Percentiles rank a stretch among this genome's conserved stretches.
Evolutionary conservation across 371 early-diverging fungal genomes (phyloP).

Genomic region (Thermomucor indicae-seudaticae): DNA sequence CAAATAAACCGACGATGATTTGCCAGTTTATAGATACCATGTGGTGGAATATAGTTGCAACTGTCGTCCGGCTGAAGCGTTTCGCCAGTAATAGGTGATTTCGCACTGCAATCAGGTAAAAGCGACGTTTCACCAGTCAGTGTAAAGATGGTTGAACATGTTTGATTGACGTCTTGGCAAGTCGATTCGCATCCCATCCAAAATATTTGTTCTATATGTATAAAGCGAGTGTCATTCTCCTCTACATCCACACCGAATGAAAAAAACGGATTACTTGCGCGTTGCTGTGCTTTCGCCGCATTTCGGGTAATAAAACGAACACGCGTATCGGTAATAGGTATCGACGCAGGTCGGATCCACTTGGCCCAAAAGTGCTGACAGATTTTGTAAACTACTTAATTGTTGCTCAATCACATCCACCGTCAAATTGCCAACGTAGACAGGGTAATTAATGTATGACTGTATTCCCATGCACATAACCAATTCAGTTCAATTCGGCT

Average conservation of each 20-base stretch:
- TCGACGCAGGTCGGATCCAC: constrained; percentile 36
- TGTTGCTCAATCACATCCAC: constrained; percentile 21
- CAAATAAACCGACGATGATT: too few relatives aligned
- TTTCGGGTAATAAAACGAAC: constrained; percentile 33
- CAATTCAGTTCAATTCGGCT: neutral
- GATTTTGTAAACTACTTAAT: constrained; percentile 7
- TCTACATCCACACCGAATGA: constrained; percentile 2
- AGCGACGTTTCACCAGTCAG: constrained; percentile 23
- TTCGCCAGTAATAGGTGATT: constrained; percentile 19
- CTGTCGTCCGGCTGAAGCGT: constrained; percentile 28
- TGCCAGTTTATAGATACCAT: constrained; percentile 7
- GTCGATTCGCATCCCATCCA: constrained; percentile 45
- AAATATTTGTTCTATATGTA: constrained; percentile 7
- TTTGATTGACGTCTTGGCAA: constrained; percentile 27
- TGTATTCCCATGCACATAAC: constrained; percentile 4
- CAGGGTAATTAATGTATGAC: constrained; percentile 32
- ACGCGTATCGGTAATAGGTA: constrained; percentile 34
- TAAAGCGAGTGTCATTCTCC: neutral
- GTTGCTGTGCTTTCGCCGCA: constrained; percentile 15
- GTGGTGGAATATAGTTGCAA: constrained; percentile 37
- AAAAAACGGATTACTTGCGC: constrained; percentile 2
- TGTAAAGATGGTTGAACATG: constrained; percentile 36
- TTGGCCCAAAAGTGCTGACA: constrained; percentile 1
- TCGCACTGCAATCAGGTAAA: constrained; percentile 44
- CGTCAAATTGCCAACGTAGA: constrained; percentile 17